Conservation (phyloP, 805 yeast species). For the Saccharomycopsis fermentans region DNA sequence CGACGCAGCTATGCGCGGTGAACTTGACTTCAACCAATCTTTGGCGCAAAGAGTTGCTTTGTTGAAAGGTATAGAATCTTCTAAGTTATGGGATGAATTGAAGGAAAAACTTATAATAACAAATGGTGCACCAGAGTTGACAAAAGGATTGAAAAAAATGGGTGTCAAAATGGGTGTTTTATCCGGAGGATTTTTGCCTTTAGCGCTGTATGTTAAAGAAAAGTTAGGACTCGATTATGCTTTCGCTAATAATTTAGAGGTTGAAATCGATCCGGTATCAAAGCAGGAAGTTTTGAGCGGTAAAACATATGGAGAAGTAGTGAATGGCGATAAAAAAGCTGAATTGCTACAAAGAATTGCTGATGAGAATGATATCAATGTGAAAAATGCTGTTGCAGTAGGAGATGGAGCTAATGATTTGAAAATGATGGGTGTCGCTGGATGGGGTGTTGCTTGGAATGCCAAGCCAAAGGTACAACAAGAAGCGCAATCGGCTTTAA, state of each 20-base stretch:
- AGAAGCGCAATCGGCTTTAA: slow-evolving; percentile 73
- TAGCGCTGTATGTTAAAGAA: slow-evolving; percentile 66
- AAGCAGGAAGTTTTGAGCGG: slow-evolving; percentile 55
- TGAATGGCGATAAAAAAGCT: slow-evolving; percentile 81
- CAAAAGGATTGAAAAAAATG: slow-evolving; percentile 44
- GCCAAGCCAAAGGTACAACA: slow-evolving; percentile 90
- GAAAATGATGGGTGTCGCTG: slow-evolving; percentile 84
- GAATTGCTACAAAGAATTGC: slow-evolving; percentile 56
- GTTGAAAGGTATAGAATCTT: slow-evolving; percentile 72
- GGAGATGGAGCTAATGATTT: slow-evolving; percentile 98
- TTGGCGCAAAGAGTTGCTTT: slow-evolving; percentile 63
- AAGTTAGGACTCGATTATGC: slow-evolving; percentile 75
- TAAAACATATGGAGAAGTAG: slow-evolving; percentile 65
- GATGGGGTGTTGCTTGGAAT: slow-evolving; percentile 94
- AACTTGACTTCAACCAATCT: slow-evolving; percentile 81
- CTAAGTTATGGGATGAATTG: slow-evolving; percentile 67
- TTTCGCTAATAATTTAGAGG: slow-evolving; percentile 61
- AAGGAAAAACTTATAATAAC: slow-evolving; percentile 63
- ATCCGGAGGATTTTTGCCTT: slow-evolving; percentile 89
- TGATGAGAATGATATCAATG: slow-evolving; percentile 39
- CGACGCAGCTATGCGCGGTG: slow-evolving; percentile 94
- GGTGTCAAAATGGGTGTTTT: slow-evolving; percentile 77
- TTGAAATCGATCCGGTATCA: slow-evolving; percentile 34
- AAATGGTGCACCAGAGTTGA: slow-evolving; percentile 74
- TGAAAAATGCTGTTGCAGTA: slow-evolving; percentile 59